Evolutionary conservation across 2,329 filamentous ascomycete species (phyloP), one percentile per base, ranked within the genome.

Genomic region (Aspergillus sp.): DNA sequence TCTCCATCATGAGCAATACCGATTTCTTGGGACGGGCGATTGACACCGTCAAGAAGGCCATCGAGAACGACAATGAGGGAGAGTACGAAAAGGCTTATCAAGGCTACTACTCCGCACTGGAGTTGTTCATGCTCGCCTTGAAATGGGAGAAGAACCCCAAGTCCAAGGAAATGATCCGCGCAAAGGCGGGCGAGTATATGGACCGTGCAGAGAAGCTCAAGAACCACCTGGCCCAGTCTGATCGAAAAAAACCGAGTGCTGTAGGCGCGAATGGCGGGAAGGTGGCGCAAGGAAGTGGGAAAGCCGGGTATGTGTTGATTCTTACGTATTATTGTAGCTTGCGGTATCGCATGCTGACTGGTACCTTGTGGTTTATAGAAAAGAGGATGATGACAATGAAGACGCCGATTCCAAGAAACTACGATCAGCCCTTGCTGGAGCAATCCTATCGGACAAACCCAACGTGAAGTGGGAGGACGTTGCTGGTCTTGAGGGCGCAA

Each of bases 71-170:
- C 74, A 95, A 91, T 55, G 86, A 88, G 37, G 90, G 89, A 65
- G 89, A 97, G 66, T 98, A 98, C 72, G 90, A 96, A 61, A 91
- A 94, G 69, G 93, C 93, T 44, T 97, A 97, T 68, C 88, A 95
- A 65, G 79, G 86, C 51, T 98, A 98, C 80, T 96, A 95, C 75
- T 85, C 89, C 56, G 85, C 91, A 40, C 86, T 98, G 57, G 91
- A 98, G 72, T 82, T 97, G 46, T 98, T 97, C 77, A 95, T 98
- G 87, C 86, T 97, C 49, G 93, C 93, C 30, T 79, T 98, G 48
- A 98, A 98, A 77, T 98, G 91, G 91, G 93, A 98, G 75, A 98
- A 97, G 80, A 97, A 96, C 73, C 83, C 87, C 51, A 91, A 90
- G 59, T 90, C 89, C 52, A 97, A 97, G 76, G 90, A 94, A 65